phyloP scores from a whole-genome alignment of 495 filamentous ascomycete genomes.

The Delitschia confertaspora region DNA sequence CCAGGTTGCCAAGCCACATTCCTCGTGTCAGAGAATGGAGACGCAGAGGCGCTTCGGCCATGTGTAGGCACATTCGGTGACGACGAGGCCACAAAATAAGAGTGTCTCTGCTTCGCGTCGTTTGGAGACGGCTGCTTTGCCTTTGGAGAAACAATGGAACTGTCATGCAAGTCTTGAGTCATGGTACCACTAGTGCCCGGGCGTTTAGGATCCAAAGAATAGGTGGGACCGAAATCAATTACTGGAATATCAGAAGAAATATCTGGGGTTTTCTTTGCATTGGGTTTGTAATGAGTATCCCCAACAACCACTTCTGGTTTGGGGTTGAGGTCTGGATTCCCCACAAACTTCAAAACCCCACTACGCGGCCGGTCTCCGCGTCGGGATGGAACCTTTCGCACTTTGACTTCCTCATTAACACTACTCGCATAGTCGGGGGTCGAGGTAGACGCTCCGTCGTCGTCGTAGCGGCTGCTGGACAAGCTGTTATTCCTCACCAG shows the following conservation, averaged over 20 bases:
- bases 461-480: constrained; percentile 33
- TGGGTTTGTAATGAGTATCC: constrained; percentile 47
- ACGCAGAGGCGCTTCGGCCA: constrained; percentile 35
- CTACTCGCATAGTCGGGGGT: constrained; percentile 42
- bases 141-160: constrained; percentile 7
- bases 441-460: constrained; percentile 29
- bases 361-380: constrained; percentile 58
- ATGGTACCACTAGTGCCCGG: constrained; percentile 39
- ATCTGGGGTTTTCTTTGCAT: constrained; percentile 28
- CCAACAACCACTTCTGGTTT: constrained; percentile 50
- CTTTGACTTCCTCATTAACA: constrained; percentile 22
- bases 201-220: constrained; percentile 37
- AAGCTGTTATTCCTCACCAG: constrained; percentile 11
- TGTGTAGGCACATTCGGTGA: constrained; percentile 24
- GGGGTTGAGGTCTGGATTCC: constrained; percentile 41
- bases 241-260: constrained; percentile 51
- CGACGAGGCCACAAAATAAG: constrained; percentile 14
- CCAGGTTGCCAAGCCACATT: constrained; percentile 65
- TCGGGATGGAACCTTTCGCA: constrained; percentile 16
- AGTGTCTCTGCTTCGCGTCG: constrained; percentile 17
- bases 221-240: constrained; percentile 82
- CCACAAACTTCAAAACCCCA: constrained; percentile 76
- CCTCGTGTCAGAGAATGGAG: constrained; percentile 49
- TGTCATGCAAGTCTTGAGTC: constrained; percentile 30
- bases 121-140: constrained; percentile 14